A percentile compares a stretch with the other conserved stretches of the same genome.
phyloP scores from a whole-genome alignment of 805 yeast genomes.

The Metschnikowia henanensis region DNA sequence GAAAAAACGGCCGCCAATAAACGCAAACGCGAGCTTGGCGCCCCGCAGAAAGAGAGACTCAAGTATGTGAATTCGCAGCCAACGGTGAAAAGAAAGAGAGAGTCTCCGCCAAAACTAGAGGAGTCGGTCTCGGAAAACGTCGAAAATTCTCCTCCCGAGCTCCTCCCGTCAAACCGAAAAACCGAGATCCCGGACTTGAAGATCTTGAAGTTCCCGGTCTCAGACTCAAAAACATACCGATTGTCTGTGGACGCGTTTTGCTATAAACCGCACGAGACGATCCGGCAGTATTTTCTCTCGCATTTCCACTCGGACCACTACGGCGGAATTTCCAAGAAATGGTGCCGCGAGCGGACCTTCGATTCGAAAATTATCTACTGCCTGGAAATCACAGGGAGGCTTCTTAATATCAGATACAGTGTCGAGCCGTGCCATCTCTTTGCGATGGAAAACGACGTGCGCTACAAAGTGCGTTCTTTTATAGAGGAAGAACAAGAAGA shows the following conservation, averaged over 20 bases:
- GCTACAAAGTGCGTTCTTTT: slow-evolving; percentile 31
- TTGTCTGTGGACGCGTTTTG: slow-evolving; percentile 69
- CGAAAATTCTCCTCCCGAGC: slow-evolving; percentile 2
- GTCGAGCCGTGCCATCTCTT: slow-evolving; percentile 50
- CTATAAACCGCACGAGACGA: slow-evolving; percentile 44
- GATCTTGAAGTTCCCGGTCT: slow-evolving; percentile 41
- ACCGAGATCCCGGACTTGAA: slow-evolving; percentile 56
- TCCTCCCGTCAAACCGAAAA: slow-evolving; percentile 15
- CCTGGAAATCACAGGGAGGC: slow-evolving; percentile 63
- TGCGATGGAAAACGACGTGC: slow-evolving; percentile 39
- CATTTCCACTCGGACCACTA: slow-evolving; percentile 97
- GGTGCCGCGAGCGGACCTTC: slow-evolving; percentile 53
- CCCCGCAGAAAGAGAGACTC: slow-evolving; percentile 13
- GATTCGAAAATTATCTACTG: slow-evolving; percentile 67
- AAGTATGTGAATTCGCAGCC: slow-evolving; percentile 12
- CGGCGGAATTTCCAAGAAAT: slow-evolving; percentile 75
- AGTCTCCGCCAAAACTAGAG: slow-evolving; percentile 10
- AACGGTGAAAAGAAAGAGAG: slow-evolving; percentile 9
- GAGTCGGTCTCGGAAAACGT: neutral
- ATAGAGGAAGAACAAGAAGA: too few species aligned
- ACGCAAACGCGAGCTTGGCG: slow-evolving; percentile 10
- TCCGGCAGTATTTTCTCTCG: slow-evolving; percentile 58
- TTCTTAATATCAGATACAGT: slow-evolving; percentile 55
- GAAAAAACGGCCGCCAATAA: neutral
- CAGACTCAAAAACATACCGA: slow-evolving; percentile 26